These are phyloP conservation scores for Mycena venus DNA, from an alignment of 768 basidiomycete genomes.

Conservation along the genomic window DNA sequence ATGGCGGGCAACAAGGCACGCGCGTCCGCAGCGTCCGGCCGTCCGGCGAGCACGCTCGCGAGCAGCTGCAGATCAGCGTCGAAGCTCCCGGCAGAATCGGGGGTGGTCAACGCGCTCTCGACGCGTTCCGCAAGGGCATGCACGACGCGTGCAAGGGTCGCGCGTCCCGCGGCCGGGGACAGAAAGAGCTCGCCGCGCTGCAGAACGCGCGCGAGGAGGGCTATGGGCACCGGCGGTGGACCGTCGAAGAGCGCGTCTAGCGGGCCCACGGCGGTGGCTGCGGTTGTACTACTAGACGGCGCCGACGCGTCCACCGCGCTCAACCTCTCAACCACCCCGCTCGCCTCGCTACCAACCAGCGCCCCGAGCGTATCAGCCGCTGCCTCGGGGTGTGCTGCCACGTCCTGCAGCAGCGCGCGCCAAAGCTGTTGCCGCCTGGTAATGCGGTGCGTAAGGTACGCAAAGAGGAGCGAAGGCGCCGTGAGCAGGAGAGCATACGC, in stretches of 20 bases:
- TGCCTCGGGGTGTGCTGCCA: slow-evolving; percentile 52
- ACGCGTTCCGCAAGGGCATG: slow-evolving; percentile 15
- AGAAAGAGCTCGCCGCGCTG: slow-evolving; percentile 26
- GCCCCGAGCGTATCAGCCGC: slow-evolving; percentile 58
- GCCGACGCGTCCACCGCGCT: not conserved
- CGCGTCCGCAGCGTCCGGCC: slow-evolving; percentile 37
- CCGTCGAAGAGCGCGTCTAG: slow-evolving; percentile 28
- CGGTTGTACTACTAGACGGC: not conserved
- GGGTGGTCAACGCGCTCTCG: slow-evolving; percentile 2
- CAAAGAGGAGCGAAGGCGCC: slow-evolving; percentile 60
- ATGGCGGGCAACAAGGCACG: slow-evolving; percentile 54
- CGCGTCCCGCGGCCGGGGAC: slow-evolving; percentile 5
- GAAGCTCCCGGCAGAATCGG: slow-evolving; percentile 1
- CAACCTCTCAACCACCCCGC: slow-evolving; percentile 1
- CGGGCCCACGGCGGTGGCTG: not conserved
- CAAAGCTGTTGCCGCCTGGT: slow-evolving; percentile 53
- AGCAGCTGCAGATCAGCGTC: slow-evolving; percentile 45
- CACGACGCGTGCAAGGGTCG: slow-evolving; percentile 18
- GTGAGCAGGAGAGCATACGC: slow-evolving; percentile 53
- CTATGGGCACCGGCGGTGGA: not conserved
- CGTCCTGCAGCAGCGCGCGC: slow-evolving; percentile 59
- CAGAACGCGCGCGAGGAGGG: slow-evolving; percentile 22
- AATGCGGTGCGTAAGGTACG: slow-evolving; percentile 66
- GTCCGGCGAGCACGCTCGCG: slow-evolving; percentile 48
- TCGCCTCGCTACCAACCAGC: slow-evolving; percentile 44